Conservation (phyloP, 1,284 basidiomycete species). For the Cutaneotrichosporon mucoides region DNA sequence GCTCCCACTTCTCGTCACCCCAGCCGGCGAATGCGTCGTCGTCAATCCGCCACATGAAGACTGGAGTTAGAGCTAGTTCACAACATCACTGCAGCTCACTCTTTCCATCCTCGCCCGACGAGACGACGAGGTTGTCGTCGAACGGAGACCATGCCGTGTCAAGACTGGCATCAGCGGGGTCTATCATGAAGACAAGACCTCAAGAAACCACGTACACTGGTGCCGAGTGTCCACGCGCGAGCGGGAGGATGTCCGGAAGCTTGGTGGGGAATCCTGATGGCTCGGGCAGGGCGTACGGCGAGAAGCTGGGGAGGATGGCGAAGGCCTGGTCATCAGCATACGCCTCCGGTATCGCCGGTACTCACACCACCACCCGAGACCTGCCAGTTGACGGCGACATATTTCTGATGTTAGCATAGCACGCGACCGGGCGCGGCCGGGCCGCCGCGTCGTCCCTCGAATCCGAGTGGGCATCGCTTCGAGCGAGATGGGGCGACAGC, state of each 20-base stretch:
- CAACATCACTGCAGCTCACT: constrained; percentile 25
- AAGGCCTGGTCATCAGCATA: constrained; percentile 58
- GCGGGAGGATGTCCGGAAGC: constrained; percentile 86
- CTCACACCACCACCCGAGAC: constrained; percentile 77
- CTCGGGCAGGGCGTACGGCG: constrained; percentile 58
- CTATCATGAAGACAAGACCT: no score
- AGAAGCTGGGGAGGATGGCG: constrained; percentile 78
- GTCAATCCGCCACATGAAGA: constrained; percentile 84
- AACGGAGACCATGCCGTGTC: constrained; percentile 98
- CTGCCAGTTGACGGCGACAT: constrained; percentile 77
- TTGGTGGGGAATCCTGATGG: constrained; percentile 64
- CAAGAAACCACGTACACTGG: constrained; percentile 36
- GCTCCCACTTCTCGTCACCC: constrained; percentile 74
- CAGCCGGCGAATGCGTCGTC: constrained; percentile 70
- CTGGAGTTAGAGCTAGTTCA: constrained; percentile 22
- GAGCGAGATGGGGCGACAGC: no score
- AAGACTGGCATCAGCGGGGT: constrained; percentile 56
- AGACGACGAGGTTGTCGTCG: constrained; percentile 84
- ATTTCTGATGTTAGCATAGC: constrained; percentile 23
- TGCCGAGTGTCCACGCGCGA: constrained; percentile 69
- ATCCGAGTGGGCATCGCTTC: neutral
- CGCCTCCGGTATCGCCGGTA: neutral
- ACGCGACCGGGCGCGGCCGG: no score
- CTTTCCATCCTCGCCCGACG: constrained; percentile 89
- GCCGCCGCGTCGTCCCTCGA: no score